Conservation (phyloP, 2,329 filamentous ascomycete genomes). For the Trichoderma sp. region DNA sequence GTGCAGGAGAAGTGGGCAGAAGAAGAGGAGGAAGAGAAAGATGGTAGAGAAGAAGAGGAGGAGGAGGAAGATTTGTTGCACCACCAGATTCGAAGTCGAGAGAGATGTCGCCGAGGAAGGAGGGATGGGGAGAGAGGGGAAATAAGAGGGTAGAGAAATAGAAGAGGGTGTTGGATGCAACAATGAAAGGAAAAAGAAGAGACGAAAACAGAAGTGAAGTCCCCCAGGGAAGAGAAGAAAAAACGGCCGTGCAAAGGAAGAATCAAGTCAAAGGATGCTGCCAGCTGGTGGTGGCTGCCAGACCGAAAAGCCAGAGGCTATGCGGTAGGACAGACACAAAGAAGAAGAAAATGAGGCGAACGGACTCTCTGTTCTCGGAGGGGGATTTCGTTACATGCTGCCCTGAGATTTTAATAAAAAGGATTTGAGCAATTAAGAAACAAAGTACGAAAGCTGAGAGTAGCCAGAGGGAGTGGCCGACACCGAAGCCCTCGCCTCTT, state of each 20-base stretch:
- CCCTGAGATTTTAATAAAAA: neutral
- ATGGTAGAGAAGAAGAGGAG: neutral
- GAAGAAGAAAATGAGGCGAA: neutral
- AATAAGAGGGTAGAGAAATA: neutral
- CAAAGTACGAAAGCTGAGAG: neutral
- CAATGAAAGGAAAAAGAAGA: neutral
- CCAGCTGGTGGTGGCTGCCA: constrained; percentile 8
- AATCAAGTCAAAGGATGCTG: neutral
- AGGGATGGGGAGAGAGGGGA: neutral
- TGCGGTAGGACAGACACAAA: constrained; percentile 2
- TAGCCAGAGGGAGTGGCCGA: neutral
- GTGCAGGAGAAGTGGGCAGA: neutral
- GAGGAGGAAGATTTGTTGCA: neutral
- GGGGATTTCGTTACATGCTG: neutral
- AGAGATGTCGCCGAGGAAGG: neutral
- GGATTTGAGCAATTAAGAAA: neutral
- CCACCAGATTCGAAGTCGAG: neutral
- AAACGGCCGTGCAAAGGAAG: neutral
- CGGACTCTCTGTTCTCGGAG: neutral
- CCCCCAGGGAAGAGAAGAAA: neutral
- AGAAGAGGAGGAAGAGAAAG: neutral
- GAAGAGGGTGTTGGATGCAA: neutral
- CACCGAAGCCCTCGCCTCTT: neutral
- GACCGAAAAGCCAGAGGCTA: neutral
- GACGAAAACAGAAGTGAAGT: neutral